These are phyloP conservation scores for Phytophthora fragariae DNA, from an alignment of 352 stramenopile genomes.

Conservation along the genomic window DNA sequence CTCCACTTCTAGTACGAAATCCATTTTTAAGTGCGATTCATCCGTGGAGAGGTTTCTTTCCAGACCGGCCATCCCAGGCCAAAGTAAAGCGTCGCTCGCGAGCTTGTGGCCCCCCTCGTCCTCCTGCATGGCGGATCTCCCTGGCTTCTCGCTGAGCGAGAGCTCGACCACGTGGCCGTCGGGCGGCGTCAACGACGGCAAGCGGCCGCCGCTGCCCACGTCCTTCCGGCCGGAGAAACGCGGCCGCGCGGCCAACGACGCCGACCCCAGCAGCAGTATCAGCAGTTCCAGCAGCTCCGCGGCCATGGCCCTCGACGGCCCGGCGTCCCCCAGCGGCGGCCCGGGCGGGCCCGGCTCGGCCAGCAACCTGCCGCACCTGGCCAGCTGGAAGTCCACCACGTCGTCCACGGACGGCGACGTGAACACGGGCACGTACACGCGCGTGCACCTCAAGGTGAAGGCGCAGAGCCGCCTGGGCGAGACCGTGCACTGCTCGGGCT, in stretches of 20 bases:
- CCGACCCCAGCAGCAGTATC: neutral
- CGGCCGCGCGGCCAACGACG: conserved; percentile 37
- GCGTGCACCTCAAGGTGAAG: conserved; percentile 77
- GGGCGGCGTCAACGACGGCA: conserved; percentile 46
- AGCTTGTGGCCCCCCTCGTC: neutral
- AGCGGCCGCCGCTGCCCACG: conserved; percentile 55
- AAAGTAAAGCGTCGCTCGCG: neutral
- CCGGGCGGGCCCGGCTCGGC: conserved; percentile 2
- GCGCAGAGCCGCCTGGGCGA: conserved; percentile 79
- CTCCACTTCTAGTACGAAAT: neutral
- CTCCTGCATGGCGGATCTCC: conserved; percentile 31
- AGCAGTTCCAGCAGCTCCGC: neutral
- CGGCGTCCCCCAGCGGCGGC: conserved; percentile 6
- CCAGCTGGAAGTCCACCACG: conserved; percentile 42
- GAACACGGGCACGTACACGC: conserved; percentile 85
- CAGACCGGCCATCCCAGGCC: neutral
- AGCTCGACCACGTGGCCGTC: conserved; percentile 40
- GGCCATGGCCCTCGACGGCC: conserved; percentile 7
- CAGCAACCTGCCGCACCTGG: conserved; percentile 40
- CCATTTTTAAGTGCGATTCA: neutral
- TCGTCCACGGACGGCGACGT: conserved; percentile 65
- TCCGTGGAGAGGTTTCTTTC: neutral
- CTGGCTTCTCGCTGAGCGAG: conserved; percentile 28
- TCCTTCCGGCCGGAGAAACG: conserved; percentile 59
- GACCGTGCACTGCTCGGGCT: conserved; percentile 80